Evolutionary conservation across 805 yeast species (phyloP).

Genomic region (Kazachstania kunashirensis): DNA sequence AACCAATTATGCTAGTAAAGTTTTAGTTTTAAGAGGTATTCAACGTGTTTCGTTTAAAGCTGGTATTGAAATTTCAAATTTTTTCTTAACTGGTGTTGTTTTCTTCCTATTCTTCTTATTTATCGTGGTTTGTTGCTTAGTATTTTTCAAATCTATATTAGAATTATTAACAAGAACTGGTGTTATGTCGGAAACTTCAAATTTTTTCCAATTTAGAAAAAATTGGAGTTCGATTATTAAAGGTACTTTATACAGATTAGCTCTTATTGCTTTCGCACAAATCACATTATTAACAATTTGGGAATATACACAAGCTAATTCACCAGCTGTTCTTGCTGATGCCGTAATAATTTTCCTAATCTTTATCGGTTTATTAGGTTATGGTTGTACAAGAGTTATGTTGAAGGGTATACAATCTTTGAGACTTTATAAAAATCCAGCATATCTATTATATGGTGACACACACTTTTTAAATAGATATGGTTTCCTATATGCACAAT

Average conservation of each 20-base stretch:
- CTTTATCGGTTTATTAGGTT: constrained; percentile 48
- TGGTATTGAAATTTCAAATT: constrained; percentile 72
- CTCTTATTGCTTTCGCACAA: constrained; percentile 82
- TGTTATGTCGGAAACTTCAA: constrained; percentile 44
- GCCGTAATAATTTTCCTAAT: constrained; percentile 63
- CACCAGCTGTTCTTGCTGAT: constrained; percentile 71
- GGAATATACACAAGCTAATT: constrained; percentile 79
- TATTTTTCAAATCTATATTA: constrained; percentile 56
- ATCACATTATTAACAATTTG: constrained; percentile 71
- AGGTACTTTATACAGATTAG: constrained; percentile 79
- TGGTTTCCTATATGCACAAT: constrained; percentile 90
- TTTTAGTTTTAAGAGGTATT: constrained; percentile 79
- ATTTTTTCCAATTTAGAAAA: constrained; percentile 65
- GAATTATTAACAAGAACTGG: constrained; percentile 54
- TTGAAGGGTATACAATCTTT: constrained; percentile 65
- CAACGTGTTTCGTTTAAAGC: constrained; percentile 84
- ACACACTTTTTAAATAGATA: constrained; percentile 68
- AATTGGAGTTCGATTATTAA: constrained; percentile 81
- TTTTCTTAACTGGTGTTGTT: constrained; percentile 79
- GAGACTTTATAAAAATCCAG: constrained; percentile 76
- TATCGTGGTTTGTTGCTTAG: constrained; percentile 45
- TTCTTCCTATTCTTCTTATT: constrained; percentile 73
- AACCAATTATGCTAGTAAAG: constrained; percentile 49
- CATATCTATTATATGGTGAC: constrained; percentile 83
- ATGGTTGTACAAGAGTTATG: constrained; percentile 68